Evolutionary conservation across 179 eudicot genomes (phyloP), one percentile per base, ranked within the genome.

Genomic region (Actinidia chinensis): DNA sequence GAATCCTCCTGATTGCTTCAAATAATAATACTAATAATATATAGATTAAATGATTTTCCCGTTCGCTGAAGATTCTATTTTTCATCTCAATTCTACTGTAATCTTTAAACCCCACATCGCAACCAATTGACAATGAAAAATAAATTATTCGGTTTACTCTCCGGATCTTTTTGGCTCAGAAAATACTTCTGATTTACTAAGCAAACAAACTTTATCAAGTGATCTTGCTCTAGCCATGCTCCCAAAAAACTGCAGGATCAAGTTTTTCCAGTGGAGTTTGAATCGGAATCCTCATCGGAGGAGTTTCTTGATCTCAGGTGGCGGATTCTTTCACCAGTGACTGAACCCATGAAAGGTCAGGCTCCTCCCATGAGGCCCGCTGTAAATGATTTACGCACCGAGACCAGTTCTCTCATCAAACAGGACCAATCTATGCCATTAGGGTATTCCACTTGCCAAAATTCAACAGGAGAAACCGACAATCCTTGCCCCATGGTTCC

Each of bases 211-310:
- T 81, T 77, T 81, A 78, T 85, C 87, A 76, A 85, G 83, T 85
- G 85, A 81, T 76, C 76, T 84, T 90, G 89, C 83, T 90, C 91
- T 60, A 88, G 84, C 91, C 93, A 88, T 28, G 93, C 85, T 2
- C 89, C 87, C 65, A 90, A 68, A n/a, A n/a, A 68, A 82, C 79
- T 0, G 90, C 73, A 56, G 86, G 88, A 52, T 90, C 91, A 1
- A 71, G 61, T 1, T 80, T 28, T 61, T 87, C n/a, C 90, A 71
- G 36, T 81, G 78, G 85, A 55, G 74, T 76, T 78, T 1, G 85
- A 76, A 36, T 58, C 69, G 2, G 83, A 79, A 60, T 71, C 85
- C 64, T 84, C 85, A 6, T 80, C 84, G 33, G 79, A 76, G 64
- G 83, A 43, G 15, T 77, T 51, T 86, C 85, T 71, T 79, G 18